Conservation (phyloP, 805 yeast species). For the Komagataella pastoris region DNA sequence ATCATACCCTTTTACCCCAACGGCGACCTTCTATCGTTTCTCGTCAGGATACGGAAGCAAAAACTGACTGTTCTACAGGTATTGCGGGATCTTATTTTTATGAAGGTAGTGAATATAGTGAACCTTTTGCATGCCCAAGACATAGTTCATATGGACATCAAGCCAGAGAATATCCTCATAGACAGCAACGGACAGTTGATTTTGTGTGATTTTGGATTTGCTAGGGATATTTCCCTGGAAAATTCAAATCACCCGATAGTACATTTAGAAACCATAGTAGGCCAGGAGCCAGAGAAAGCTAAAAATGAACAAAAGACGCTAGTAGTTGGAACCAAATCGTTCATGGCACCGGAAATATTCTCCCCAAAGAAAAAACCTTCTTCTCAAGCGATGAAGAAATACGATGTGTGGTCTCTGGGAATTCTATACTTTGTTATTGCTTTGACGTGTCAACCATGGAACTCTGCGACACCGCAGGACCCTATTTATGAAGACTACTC, state of each 20-base stretch:
- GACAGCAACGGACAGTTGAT: slow-evolving; percentile 29
- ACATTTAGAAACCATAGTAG: not conserved
- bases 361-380: slow-evolving; percentile 8
- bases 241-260: slow-evolving; percentile 6
- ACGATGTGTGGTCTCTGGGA: slow-evolving; percentile 42
- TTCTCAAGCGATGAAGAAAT: slow-evolving; percentile 12
- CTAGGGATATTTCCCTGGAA: slow-evolving; percentile 19
- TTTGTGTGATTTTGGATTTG: slow-evolving; percentile 39
- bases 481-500: slow-evolving; percentile 6
- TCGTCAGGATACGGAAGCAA: slow-evolving; percentile 24
- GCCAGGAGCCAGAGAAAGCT: slow-evolving; percentile 3
- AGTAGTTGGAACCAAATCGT: slow-evolving; percentile 35
- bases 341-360: slow-evolving; percentile 40
- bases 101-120: slow-evolving; percentile 39
- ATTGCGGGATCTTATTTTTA: slow-evolving; percentile 30
- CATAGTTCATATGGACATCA: slow-evolving; percentile 37
- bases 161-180: slow-evolving; percentile 40
- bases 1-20: slow-evolving; percentile 27
- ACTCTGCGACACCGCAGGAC: slow-evolving; percentile 17
- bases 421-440: slow-evolving; percentile 31
- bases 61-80: slow-evolving; percentile 18
- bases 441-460: slow-evolving; percentile 36
- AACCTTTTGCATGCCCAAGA: slow-evolving; percentile 26
- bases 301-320: slow-evolving; percentile 10
- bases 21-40: slow-evolving; percentile 33